A percentile compares a stretch with the other conserved stretches of the same genome.
These are phyloP conservation scores for Asterionellopsis glacialis DNA, from an alignment of 108 stramenopile genomes.

Conservation along the genomic window DNA sequence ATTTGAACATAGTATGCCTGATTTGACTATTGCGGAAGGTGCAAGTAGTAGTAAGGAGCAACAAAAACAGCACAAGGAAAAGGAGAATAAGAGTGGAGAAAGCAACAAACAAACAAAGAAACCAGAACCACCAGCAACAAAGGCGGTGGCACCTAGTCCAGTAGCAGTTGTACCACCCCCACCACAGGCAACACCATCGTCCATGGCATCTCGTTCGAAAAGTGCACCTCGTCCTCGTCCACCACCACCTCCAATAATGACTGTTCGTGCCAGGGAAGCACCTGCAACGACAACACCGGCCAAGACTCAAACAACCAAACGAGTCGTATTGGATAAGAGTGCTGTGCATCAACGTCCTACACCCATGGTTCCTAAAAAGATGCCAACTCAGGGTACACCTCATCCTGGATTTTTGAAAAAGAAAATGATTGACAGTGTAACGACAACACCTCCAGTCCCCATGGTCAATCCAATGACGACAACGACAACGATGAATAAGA, in stretches of 20 bases:
- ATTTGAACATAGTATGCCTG: not conserved
- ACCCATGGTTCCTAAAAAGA: no score
- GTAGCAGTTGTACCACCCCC: slow-evolving; percentile 5
- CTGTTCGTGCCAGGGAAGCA: not conserved
- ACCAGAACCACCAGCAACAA: slow-evolving; percentile 19
- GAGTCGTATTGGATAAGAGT: not conserved
- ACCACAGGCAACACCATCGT: not conserved
- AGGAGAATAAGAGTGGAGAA: not conserved
- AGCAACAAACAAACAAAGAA: slow-evolving; percentile 1
- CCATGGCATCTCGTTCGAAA: slow-evolving; percentile 14
- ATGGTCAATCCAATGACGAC: no score
- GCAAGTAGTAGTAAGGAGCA: not conserved
- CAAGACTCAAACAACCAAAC: not conserved
- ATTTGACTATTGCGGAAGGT: not conserved
- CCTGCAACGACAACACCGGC: not conserved
- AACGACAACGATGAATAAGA: no score
- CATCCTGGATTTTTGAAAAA: no score
- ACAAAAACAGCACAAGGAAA: not conserved
- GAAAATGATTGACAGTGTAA: no score
- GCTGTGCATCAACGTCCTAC: no score
- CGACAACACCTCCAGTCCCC: no score
- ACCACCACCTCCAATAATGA: slow-evolving; percentile 16
- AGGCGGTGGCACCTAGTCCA: slow-evolving; percentile 19
- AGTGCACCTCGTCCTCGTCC: slow-evolving; percentile 20
- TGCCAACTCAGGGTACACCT: no score